phyloP scores from a whole-genome alignment of 441 rosid genomes.

The Arabidopsis lyrata region DNA sequence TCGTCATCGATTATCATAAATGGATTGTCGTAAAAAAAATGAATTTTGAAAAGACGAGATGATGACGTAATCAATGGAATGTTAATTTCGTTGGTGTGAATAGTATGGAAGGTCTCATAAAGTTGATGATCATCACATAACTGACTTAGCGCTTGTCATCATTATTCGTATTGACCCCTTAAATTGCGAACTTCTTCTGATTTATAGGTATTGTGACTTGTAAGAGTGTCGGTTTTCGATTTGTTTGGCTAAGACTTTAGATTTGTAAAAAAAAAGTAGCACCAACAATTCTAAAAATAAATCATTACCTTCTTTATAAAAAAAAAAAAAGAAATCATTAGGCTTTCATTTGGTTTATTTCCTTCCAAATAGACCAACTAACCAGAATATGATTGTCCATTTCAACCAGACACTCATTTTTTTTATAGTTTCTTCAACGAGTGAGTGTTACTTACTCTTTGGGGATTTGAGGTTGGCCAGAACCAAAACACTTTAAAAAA shows the following conservation, averaged over 20 bases:
- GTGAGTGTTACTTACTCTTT: too few species aligned
- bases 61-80: background rate
- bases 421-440: too few species aligned
- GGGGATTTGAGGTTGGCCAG: background rate
- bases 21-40: background rate
- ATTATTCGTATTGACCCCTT: conserved; percentile 12
- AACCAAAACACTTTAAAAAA: too few species aligned
- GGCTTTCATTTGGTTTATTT: background rate
- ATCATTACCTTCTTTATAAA: background rate
- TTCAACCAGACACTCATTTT: too few species aligned
- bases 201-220: background rate
- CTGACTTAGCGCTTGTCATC: conserved; percentile 13
- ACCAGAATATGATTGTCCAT: too few species aligned
- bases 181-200: conserved; percentile 15
- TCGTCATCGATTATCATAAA: too few species aligned
- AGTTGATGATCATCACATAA: conserved; percentile 27
- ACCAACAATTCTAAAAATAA: background rate
- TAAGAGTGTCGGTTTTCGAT: background rate
- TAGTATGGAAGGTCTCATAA: conserved; percentile 2
- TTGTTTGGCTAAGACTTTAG: background rate
- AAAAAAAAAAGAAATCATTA: background rate
- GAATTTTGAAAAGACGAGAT: background rate
- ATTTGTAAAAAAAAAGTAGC: background rate
- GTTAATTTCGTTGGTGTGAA: background rate
- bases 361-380: too few species aligned